Percentiles rank a stretch among this genome's conserved stretches.
These are phyloP conservation scores for Dipteronia sinensis DNA, from an alignment of 345 rosid genomes.

Conservation along the genomic window DNA sequence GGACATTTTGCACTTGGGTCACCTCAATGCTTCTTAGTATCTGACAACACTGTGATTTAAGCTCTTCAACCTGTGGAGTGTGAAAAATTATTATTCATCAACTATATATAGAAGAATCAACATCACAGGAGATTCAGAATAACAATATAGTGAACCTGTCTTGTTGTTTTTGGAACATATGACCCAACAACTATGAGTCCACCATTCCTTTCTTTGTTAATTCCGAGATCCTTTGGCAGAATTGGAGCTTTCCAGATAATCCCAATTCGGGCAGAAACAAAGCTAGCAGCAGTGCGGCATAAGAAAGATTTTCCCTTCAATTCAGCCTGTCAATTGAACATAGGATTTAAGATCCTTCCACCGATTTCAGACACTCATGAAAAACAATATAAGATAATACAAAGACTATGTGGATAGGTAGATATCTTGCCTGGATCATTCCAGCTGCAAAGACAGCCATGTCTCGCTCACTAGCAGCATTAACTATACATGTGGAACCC, in stretches of 20 bases:
- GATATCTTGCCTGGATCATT: constrained; percentile 77
- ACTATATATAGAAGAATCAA: neutral
- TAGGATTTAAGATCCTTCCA: constrained; percentile 16
- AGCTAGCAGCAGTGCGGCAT: constrained; percentile 96
- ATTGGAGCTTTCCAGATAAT: constrained; percentile 77
- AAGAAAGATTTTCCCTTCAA: constrained; percentile 81
- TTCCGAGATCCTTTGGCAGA: constrained; percentile 75
- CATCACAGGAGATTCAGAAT: constrained; percentile 2
- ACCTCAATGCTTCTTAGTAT: constrained; percentile 79
- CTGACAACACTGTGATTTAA: constrained; percentile 62
- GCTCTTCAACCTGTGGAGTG: constrained; percentile 74
- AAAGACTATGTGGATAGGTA: constrained; percentile 16
- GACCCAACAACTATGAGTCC: constrained; percentile 93
- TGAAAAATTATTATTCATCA: constrained; percentile 2
- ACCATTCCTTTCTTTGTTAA: constrained; percentile 60
- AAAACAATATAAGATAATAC: constrained; percentile 4
- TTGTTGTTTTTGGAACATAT: constrained; percentile 95
- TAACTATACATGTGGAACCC: constrained; percentile 89
- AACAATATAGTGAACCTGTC: constrained; percentile 60
- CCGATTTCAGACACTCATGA: constrained; percentile 4
- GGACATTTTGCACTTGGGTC: constrained; percentile 21
- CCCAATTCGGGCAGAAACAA: constrained; percentile 91
- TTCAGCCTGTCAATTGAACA: constrained; percentile 72
- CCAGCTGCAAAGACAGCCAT: constrained; percentile 94
- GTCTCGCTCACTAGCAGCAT: constrained; percentile 94